Evolutionary conservation across 495 filamentous ascomycete genomes (phyloP).

Genomic region (Apiosordaria backusii): DNA sequence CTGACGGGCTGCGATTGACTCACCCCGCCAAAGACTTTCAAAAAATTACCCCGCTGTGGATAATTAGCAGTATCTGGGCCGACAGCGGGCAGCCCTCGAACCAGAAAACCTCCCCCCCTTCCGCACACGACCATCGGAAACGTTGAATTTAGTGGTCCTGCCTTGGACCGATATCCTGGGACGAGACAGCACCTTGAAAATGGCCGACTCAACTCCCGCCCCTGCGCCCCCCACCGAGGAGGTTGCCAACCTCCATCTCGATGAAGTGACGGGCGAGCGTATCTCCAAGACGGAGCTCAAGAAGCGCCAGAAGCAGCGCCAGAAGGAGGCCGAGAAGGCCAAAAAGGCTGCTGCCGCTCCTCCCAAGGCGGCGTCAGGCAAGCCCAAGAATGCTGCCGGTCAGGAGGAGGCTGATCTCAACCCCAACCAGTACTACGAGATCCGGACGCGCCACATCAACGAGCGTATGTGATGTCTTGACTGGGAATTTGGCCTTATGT

Average conservation of each 20-base stretch:
- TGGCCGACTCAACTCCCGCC: conserved; percentile 46
- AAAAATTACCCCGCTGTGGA: conserved; percentile 23
- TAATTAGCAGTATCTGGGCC: conserved; percentile 9
- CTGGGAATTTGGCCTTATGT: background rate
- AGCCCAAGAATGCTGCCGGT: conserved; percentile 58
- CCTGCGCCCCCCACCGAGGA: conserved; percentile 50
- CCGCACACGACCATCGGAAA: conserved; percentile 7
- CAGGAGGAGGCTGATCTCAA: conserved; percentile 58
- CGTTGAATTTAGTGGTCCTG: background rate
- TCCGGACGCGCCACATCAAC: conserved; percentile 79
- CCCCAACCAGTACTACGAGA: conserved; percentile 96
- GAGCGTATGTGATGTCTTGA: conserved; percentile 45
- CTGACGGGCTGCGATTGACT: background rate
- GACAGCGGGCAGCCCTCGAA: background rate
- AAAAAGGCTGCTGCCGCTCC: conserved; percentile 76
- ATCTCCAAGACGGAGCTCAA: conserved; percentile 88
- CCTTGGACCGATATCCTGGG: background rate
- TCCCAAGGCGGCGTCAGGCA: conserved; percentile 58
- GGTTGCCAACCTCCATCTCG: conserved; percentile 71
- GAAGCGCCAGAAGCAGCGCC: conserved; percentile 89
- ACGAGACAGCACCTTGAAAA: conserved; percentile 24
- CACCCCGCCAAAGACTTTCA: conserved; percentile 3
- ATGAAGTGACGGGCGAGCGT: conserved; percentile 81
- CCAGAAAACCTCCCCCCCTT: conserved; percentile 12
- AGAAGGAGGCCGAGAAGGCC: conserved; percentile 81